Percentiles rank a stretch among this genome's conserved stretches.
These are phyloP conservation scores for Chlorella vulgaris DNA, from an alignment of 139 green algal genomes.

Conservation along the genomic window DNA sequence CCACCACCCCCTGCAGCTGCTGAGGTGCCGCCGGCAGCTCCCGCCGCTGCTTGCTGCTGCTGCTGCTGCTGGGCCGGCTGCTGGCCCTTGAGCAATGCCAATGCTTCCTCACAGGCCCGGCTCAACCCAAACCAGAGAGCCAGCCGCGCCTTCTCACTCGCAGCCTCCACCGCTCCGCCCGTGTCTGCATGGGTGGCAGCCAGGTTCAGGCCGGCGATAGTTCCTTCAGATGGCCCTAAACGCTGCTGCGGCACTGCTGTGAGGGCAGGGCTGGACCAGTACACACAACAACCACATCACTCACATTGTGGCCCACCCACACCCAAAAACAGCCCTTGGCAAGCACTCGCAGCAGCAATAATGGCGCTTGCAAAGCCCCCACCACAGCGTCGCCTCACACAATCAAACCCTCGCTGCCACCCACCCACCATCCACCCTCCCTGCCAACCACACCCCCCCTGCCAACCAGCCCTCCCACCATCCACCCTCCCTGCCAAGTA, in stretches of 20 bases:
- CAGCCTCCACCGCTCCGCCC: background rate
- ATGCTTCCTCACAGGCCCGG: background rate
- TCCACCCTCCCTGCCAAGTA: background rate
- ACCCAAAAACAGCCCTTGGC: too few species aligned
- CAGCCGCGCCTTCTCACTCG: background rate
- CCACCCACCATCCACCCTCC: too few species aligned
- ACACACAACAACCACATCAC: too few species aligned
- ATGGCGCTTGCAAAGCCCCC: too few species aligned
- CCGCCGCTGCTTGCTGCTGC: background rate
- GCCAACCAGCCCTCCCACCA: background rate
- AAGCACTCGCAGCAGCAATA: too few species aligned
- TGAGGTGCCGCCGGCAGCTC: background rate
- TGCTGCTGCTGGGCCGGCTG: background rate
- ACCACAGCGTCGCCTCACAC: too few species aligned
- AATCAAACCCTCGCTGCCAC: too few species aligned
- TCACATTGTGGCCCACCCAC: too few species aligned
- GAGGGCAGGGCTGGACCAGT: background rate
- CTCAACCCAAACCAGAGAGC: slow-evolving; percentile 16
- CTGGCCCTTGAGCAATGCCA: background rate
- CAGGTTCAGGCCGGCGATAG: background rate
- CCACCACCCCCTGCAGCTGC: background rate
- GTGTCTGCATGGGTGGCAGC: background rate
- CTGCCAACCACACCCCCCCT: too few species aligned
- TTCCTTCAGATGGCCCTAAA: background rate
- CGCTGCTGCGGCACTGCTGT: background rate